Evolutionary conservation across 345 rosid genomes (phyloP).

Genomic region (Boechera retrofracta): DNA sequence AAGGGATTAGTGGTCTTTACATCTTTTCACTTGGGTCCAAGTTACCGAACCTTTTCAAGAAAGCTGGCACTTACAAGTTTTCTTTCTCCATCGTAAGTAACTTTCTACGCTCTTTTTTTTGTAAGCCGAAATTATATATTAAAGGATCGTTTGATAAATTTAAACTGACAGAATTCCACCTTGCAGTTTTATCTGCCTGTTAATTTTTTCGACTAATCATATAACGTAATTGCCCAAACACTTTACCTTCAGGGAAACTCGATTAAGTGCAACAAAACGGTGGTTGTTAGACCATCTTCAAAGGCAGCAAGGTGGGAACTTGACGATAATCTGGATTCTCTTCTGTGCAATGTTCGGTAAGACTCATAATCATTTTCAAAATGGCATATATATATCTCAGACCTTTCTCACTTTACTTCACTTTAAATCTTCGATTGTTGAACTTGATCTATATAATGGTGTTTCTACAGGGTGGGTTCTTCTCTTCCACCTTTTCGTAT

Average conservation of each 20-base stretch:
- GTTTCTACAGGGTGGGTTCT: conserved; percentile 63
- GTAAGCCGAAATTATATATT: neutral
- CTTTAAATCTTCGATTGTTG: neutral
- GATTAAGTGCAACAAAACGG: conserved; percentile 45
- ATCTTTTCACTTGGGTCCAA: conserved; percentile 54
- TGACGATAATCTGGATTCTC: conserved; percentile 30
- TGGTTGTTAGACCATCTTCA: conserved; percentile 53
- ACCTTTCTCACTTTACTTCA: conserved; percentile 24
- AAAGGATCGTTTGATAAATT: neutral
- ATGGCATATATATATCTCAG: neutral
- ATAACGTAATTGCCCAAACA: conserved; percentile 13
- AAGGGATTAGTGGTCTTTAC: conserved; percentile 64
- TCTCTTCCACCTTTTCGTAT: conserved; percentile 47
- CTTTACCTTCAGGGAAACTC: conserved; percentile 49
- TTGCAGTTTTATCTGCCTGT: neutral
- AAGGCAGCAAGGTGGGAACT: conserved; percentile 57
- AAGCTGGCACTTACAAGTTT: conserved; percentile 62
- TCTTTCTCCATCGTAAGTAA: conserved; percentile 58
- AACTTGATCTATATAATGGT: conserved; percentile 16
- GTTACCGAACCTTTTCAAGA: conserved; percentile 48
- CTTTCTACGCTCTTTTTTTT: conserved; percentile 15
- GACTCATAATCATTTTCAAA: neutral
- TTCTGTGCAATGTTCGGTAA: conserved; percentile 45
- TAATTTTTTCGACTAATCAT: neutral
- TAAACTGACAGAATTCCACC: neutral